Percentiles rank a stretch among this genome's conserved stretches.
phyloP scores from a whole-genome alignment of 2,329 filamentous ascomycete genomes.

The Rutstroemia sp. region DNA sequence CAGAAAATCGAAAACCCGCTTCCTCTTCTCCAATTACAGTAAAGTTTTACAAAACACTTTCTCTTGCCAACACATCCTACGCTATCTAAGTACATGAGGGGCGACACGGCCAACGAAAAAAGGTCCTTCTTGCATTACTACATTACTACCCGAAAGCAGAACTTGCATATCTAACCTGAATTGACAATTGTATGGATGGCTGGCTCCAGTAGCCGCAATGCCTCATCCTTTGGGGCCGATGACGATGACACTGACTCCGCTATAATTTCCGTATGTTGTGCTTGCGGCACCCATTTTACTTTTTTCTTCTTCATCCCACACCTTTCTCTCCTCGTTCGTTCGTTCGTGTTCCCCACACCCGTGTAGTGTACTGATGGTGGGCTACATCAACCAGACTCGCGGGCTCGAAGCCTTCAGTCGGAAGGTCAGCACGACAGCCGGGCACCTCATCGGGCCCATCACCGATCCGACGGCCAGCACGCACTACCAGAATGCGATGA shows the following conservation, averaged over 20 bases:
- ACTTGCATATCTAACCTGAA: background rate
- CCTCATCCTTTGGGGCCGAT: conserved; percentile 24
- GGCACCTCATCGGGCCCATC: conserved; percentile 72
- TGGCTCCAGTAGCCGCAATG: conserved; percentile 29
- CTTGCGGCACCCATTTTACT: background rate
- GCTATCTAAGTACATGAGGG: background rate
- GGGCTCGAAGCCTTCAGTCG: conserved; percentile 88
- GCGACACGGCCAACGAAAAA: background rate
- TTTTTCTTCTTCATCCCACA: background rate
- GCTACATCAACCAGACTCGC: conserved; percentile 52
- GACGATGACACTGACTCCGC: conserved; percentile 24
- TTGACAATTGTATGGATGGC: conserved; percentile 23
- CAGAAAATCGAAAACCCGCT: background rate
- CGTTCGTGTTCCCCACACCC: background rate
- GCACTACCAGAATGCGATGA: conserved; percentile 83
- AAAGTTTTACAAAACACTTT: background rate
- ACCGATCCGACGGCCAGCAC: conserved; percentile 46
- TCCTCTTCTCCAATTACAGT: background rate
- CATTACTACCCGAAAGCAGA: background rate
- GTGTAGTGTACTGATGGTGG: conserved; percentile 3
- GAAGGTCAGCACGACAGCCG: conserved; percentile 91
- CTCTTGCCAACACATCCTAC: background rate
- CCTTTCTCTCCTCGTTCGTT: background rate
- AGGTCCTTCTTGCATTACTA: background rate
- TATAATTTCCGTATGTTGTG: conserved; percentile 29